These are phyloP conservation scores for Mesembryanthemum crystallinum DNA, from an alignment of 148 eudicot genomes.

Conservation along the genomic window DNA sequence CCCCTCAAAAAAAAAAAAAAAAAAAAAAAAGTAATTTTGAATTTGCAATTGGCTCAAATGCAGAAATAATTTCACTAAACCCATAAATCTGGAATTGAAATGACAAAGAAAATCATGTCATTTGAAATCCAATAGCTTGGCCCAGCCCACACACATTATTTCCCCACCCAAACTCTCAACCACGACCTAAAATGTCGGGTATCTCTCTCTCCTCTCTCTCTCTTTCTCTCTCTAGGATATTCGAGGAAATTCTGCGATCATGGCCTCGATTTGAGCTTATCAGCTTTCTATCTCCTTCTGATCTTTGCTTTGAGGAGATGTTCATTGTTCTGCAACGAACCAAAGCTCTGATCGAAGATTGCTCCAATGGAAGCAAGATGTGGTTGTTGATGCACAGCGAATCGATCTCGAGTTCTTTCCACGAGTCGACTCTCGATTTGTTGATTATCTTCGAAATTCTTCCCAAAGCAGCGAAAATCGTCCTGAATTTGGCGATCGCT, in stretches of 20 bases:
- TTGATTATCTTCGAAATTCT: constrained; percentile 74
- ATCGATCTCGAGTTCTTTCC: constrained; percentile 45
- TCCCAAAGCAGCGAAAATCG: constrained; percentile 56
- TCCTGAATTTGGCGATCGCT: constrained; percentile 52
- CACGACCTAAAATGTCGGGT: too few relatives aligned
- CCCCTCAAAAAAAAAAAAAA: too few relatives aligned
- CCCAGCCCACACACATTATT: too few relatives aligned
- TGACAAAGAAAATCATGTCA: too few relatives aligned
- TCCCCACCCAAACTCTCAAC: too few relatives aligned
- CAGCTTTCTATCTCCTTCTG: constrained; percentile 18
- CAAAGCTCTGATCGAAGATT: constrained; percentile 58
- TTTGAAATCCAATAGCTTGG: too few relatives aligned
- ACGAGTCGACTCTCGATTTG: constrained; percentile 56
- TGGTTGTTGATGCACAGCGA: constrained; percentile 69
- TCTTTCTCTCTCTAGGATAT: constrained; percentile 41
- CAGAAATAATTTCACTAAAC: too few relatives aligned
- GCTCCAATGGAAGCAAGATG: constrained; percentile 55
- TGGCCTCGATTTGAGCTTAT: neutral
- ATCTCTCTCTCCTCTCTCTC: too few relatives aligned
- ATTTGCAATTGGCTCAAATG: too few relatives aligned
- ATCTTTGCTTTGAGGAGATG: constrained; percentile 75
- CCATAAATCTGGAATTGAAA: too few relatives aligned
- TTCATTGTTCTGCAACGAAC: constrained; percentile 61
- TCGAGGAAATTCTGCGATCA: constrained; percentile 54
- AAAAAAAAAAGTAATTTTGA: too few relatives aligned